Conservation (phyloP, 2,329 filamentous ascomycete species). For the Cadophora luteo-olivacea region DNA sequence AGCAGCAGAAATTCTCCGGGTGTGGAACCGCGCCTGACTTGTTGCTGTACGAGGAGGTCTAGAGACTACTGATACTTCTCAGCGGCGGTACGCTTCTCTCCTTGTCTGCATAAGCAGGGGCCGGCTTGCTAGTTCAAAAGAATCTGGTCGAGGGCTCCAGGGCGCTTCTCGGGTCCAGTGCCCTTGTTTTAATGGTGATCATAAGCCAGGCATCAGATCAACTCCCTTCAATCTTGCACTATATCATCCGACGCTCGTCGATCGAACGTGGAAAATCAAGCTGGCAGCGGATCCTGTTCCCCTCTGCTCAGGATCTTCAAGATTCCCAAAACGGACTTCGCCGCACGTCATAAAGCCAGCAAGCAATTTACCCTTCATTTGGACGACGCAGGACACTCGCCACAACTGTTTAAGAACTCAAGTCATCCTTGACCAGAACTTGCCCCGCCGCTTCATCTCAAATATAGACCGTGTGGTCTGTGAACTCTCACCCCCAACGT, state of each 20-base stretch:
- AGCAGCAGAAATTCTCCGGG: slow-evolving; percentile 34
- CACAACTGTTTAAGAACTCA: slow-evolving; percentile 36
- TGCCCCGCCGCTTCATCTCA: slow-evolving; percentile 34
- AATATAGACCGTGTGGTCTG: slow-evolving; percentile 37
- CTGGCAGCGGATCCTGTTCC: slow-evolving; percentile 37
- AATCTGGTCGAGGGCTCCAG: slow-evolving; percentile 36
- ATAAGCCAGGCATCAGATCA: slow-evolving; percentile 40
- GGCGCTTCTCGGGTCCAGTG: slow-evolving; percentile 42
- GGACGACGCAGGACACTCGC: slow-evolving; percentile 40
- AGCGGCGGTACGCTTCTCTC: slow-evolving; percentile 36
- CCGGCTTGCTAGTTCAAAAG: slow-evolving; percentile 23
- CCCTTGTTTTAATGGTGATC: slow-evolving; percentile 41
- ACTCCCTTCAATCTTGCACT: slow-evolving; percentile 41
- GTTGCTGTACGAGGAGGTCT: slow-evolving; percentile 16
- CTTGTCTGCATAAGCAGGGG: slow-evolving; percentile 33
- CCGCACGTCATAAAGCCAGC: slow-evolving; percentile 43
- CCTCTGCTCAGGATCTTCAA: slow-evolving; percentile 35
- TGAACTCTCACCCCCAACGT: slow-evolving; percentile 33
- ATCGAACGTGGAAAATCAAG: slow-evolving; percentile 41
- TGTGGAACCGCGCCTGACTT: slow-evolving; percentile 32
- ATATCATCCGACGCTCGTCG: slow-evolving; percentile 43
- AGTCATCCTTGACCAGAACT: slow-evolving; percentile 37
- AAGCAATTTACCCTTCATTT: slow-evolving; percentile 44
- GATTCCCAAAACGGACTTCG: slow-evolving; percentile 38
- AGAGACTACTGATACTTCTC: slow-evolving; percentile 36